Evolutionary conservation across 2,329 filamentous ascomycete species (phyloP), one percentile per base, ranked within the genome.

Genomic region (Blumeria graminis): DNA sequence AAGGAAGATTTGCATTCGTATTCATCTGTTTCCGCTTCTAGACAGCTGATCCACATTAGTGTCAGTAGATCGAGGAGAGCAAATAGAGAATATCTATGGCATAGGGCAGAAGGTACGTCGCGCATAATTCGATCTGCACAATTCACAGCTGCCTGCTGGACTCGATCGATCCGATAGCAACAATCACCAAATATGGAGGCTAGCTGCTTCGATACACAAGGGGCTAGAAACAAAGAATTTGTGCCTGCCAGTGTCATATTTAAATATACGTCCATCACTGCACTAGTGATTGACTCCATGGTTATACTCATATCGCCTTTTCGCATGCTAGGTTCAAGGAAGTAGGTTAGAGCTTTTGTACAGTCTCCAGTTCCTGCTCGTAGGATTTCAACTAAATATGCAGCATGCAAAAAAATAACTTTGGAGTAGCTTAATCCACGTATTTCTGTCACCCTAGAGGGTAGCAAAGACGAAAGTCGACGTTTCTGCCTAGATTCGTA

Each of bases 11-110:
- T 81, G 70, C 88, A 93, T 55, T 87, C 81, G 64, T 96, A 98
- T 64, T 93, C 81, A 63, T 98, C 90, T 0, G 89, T 89, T 67
- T 99, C 92, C 11, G 84, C 84, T 67, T 98, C 90, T 14, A 98
- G 73, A 66, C 92, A 98, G 65, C 88, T 90, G 52, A 80, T 80
- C 90, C 90, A 98, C 82, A 98, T 88, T 33, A 98, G 76, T 3
- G 87, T 90, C 16, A 98, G 72, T 3, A 98, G 76, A 67, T 98
- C 93, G 9, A 98, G 74, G 14, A 99, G 74, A 1, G 90, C 88
- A 69, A 96, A 98, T 0, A 99, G 73, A 1, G 93, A 94, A 6
- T 83, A 81, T 62, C 85, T 84, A 64, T 95, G 85, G 65, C 90
- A 96, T 14, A 99, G 74, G 1, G 86, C 84, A 3, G 92, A 95